These are phyloP conservation scores for Pseudogymnoascus sp. DNA, from an alignment of 2,329 filamentous ascomycete species.

Conservation along the genomic window DNA sequence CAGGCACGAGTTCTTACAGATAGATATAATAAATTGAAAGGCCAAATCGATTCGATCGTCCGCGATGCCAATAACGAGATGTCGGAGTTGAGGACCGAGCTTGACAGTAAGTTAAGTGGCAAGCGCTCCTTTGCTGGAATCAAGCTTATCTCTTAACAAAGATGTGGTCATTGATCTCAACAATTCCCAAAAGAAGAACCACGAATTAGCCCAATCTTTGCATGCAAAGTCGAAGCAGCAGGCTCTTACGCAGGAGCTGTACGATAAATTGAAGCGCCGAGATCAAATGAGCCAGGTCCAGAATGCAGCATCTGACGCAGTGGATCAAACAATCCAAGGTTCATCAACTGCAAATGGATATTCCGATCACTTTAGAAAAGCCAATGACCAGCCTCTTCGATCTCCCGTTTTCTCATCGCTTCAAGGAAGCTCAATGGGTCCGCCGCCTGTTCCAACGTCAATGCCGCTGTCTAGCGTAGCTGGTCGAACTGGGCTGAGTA, in stretches of 20 bases:
- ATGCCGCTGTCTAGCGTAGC: background rate
- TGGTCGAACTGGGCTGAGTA: background rate
- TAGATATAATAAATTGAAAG: constrained; percentile 58
- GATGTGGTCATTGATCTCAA: constrained; percentile 47
- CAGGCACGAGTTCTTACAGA: constrained; percentile 64
- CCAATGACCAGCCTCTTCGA: background rate
- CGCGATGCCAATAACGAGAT: constrained; percentile 71
- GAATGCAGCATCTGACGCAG: constrained; percentile 45
- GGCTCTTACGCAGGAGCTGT: constrained; percentile 59
- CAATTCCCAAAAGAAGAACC: constrained; percentile 59
- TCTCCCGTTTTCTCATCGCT: background rate
- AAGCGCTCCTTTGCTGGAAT: background rate
- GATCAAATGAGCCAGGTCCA: constrained; percentile 49
- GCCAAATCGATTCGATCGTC: constrained; percentile 64
- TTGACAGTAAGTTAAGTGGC: constrained; percentile 46
- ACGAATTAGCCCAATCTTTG: constrained; percentile 59
- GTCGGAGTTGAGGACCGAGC: constrained; percentile 53
- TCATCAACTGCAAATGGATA: constrained; percentile 22
- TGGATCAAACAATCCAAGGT: constrained; percentile 34
- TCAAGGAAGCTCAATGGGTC: background rate
- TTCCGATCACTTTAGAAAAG: constrained; percentile 19
- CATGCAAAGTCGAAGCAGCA: constrained; percentile 65
- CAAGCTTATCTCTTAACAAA: background rate
- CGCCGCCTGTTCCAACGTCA: background rate
- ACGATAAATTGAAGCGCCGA: constrained; percentile 52